Percentiles rank a stretch among this genome's conserved stretches.
Evolutionary conservation across 257 asterid genomes (phyloP).

Genomic region (Salvia miltiorrhiza): DNA sequence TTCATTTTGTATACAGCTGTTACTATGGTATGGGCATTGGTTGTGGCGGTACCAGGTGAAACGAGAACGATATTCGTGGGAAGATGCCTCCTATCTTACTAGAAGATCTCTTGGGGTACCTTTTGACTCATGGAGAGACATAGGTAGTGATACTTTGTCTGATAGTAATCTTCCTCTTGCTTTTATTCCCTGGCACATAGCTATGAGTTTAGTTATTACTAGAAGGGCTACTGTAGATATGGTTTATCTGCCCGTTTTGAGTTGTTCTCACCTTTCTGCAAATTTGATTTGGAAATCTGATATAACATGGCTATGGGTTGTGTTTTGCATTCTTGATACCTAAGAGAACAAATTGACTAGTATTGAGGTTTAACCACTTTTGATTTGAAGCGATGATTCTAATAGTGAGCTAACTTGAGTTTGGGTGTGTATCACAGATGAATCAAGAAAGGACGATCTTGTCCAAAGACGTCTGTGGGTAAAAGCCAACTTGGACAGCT

Average conservation of each 20-base stretch:
- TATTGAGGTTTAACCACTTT: background rate
- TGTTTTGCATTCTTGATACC: background rate
- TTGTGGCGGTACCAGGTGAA: constrained; percentile 83
- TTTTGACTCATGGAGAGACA: constrained; percentile 61
- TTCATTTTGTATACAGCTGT: constrained; percentile 44
- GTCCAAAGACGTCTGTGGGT: constrained; percentile 79
- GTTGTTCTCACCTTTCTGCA: background rate
- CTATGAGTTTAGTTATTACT: background rate
- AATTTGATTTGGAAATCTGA: too few species aligned
- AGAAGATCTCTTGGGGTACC: constrained; percentile 62
- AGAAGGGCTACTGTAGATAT: background rate
- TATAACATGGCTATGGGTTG: background rate
- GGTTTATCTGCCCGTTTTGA: background rate
- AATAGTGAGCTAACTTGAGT: constrained; percentile 18
- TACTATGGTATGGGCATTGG: constrained; percentile 78
- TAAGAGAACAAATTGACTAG: background rate
- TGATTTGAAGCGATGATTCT: background rate
- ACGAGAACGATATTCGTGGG: constrained; percentile 69
- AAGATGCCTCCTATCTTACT: constrained; percentile 84
- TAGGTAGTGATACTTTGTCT: constrained; percentile 44
- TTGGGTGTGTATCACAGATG: constrained; percentile 47
- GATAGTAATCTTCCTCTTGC: background rate
- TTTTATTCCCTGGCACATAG: background rate
- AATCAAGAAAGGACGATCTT: constrained; percentile 68
- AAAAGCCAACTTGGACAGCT: constrained; percentile 71